Base-by-base conservation (phyloP, 1,284 basidiomycete species). In the Porodaedalea pini region DNA sequence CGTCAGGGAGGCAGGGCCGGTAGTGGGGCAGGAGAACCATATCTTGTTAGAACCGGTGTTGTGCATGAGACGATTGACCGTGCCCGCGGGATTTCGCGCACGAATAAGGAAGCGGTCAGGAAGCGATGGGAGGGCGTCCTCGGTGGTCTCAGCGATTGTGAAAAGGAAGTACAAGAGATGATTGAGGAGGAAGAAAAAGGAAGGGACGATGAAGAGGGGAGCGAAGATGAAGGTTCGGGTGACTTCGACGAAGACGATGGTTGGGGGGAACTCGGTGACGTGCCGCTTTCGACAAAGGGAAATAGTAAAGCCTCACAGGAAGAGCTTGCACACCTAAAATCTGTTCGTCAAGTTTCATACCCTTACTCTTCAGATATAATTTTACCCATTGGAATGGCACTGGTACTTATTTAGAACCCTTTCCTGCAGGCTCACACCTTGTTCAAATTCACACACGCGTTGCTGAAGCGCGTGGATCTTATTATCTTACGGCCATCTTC, bases 61-160 rank as follows among this genome's bases (percentile, higher is more conserved):
- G 74, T 90, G 0, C 89, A 92, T 64, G 80, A 83, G 56, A 70
- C 83, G 34, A 80, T 90, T 59, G 76, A 82, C 31, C 74, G 69
- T 49, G 81, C 81, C 10, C 75, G 79, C 39, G 78, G 77, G 7
- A 66, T 89, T 40, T 83, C 86, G 4, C 67, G 66, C 37, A 75
- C 81, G 62, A 90, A 90, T 66, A 64, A 75, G 17, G 69, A 75
- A 6, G 86, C 89, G 11, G 84, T 90, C 2, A 69, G 69, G 54
- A 81, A 76, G 64, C 68, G 73, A 23, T 87, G 85, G 80, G 65
- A 67, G 5, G 70, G 75, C n/a, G 78, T 89, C 65, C 73, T 76
- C 29, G 82, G 72, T 0, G 77, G 83, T 45, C 67, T 92, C 39
- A 74, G 79, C 19, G 89, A 92, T 66, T 82, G 79, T 5, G 65